Base-by-base conservation (phyloP, 441 rosid species). In the Erysimum pusillum region DNA sequence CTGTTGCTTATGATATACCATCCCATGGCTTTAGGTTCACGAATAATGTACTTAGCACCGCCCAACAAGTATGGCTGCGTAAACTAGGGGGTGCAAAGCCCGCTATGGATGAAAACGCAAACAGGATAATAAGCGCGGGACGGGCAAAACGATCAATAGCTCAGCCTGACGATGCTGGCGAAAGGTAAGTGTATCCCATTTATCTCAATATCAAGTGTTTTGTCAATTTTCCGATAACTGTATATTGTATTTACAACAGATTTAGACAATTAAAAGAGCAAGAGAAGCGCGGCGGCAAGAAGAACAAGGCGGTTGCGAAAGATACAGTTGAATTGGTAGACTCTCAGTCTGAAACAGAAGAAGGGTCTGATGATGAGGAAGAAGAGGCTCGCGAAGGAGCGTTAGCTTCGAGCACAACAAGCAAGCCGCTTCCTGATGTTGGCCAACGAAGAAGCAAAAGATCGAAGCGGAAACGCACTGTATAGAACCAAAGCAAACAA, bases 11-110 rank as follows among this genome's bases (percentile, higher is more conserved):
- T 35, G 44, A 9, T 35, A n/a, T 48, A 63, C 59, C 31, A 44
- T 76, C 15, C 1, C 38, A 42, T 78, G 71, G 69, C 68, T 64
- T 63, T 81, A 95, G 98, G 98, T 92, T 95, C 79, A 87, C 94
- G 63, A 95, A 95, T 81, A 95, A 95, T 39, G 85, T 95, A 39
- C 94, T 95, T 52, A 95, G 99, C 80, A 95, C 99, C 0, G 95
- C 95, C 13, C 99, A 95, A 77, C 99, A 95, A 80, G 89, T 95
- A 46, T 95, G 96, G 96, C 86, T 95, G 48, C 93, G 93, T 75
- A 90, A 90, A 83, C 80, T 89, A 76, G 99, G 99, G 35, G 99
- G 98, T 69, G 99, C 98, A 71, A 86, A 87, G 77, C 91, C 98
- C 58, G 91, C 78, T 18, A 89, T 91, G 74, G 80, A 75, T 82